A percentile compares a stretch with the other conserved stretches of the same genome.
Conservation (phyloP, 257 asterid genomes). For the Primulina tabacum region DNA sequence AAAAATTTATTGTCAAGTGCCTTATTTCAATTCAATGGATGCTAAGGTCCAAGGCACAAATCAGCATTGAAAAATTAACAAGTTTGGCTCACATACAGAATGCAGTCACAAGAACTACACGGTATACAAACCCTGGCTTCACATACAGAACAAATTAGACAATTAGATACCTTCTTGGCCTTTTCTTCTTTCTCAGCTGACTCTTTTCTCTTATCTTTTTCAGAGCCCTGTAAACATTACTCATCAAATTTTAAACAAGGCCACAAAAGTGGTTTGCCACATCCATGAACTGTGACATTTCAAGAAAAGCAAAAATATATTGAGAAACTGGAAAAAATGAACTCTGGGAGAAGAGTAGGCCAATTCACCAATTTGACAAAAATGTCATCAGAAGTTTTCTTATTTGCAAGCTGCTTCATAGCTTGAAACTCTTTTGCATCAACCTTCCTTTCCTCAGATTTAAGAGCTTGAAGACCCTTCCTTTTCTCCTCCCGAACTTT, state of each 20-base stretch:
- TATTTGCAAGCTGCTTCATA: conserved; percentile 80
- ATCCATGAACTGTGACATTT: not conserved
- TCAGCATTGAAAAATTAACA: too few species aligned
- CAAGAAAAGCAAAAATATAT: not conserved
- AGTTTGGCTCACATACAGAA: not conserved
- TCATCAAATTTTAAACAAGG: not conserved
- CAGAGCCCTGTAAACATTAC: conserved; percentile 49
- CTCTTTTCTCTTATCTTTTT: conserved; percentile 78
- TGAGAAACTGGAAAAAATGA: not conserved
- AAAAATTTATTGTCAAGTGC: not conserved
- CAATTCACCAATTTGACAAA: conserved; percentile 73
- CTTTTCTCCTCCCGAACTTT: conserved; percentile 77
- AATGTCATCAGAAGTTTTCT: conserved; percentile 58
- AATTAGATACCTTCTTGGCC: conserved; percentile 60
- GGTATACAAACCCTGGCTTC: not conserved
- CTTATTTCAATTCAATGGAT: too few species aligned
- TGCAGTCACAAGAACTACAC: not conserved
- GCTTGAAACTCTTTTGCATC: conserved; percentile 69
- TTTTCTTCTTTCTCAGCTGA: conserved; percentile 74
- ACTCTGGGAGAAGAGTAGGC: conserved; percentile 6
- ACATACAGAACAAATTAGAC: not conserved
- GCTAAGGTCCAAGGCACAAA: too few species aligned
- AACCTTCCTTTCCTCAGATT: conserved; percentile 85
- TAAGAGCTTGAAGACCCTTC: conserved; percentile 62
- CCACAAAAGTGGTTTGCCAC: not conserved